These are phyloP conservation scores for Bathelium albidoporum DNA, from an alignment of 495 filamentous ascomycete genomes.

Conservation along the genomic window DNA sequence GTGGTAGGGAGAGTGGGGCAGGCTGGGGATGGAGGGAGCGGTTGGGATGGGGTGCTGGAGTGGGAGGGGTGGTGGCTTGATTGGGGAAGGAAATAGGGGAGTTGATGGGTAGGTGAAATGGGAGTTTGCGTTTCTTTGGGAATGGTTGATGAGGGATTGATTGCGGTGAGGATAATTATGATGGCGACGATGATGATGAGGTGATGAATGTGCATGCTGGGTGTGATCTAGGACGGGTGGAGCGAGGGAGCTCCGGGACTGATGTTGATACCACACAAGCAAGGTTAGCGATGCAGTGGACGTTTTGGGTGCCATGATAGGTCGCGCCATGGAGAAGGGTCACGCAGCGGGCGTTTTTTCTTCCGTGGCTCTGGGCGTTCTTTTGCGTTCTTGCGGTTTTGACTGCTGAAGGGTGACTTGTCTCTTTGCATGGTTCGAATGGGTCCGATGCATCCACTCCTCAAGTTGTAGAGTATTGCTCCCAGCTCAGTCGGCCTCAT, in stretches of 20 bases:
- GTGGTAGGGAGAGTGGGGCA: conserved; percentile 4
- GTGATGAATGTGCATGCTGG: neutral
- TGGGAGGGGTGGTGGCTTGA: conserved; percentile 12
- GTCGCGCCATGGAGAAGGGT: neutral
- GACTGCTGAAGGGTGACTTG: neutral
- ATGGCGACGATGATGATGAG: neutral
- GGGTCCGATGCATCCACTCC: neutral
- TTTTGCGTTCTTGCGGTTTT: neutral
- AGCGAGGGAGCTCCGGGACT: neutral
- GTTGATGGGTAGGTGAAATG: neutral
- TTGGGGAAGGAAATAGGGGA: neutral
- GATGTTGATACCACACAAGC: neutral
- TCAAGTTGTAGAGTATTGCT: neutral
- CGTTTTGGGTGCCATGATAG: neutral
- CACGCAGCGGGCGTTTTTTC: neutral
- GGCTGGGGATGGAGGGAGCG: conserved; percentile 1
- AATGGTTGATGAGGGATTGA: neutral
- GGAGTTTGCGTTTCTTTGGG: neutral
- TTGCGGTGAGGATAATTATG: neutral
- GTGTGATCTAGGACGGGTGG: neutral
- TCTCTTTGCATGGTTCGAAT: neutral
- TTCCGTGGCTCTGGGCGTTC: neutral
- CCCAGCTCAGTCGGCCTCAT: neutral
- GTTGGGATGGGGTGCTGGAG: conserved; percentile 38
- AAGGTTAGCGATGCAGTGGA: neutral